These are phyloP conservation scores for Phytophthora palmivora DNA, from an alignment of 352 stramenopile genomes.

Conservation along the genomic window DNA sequence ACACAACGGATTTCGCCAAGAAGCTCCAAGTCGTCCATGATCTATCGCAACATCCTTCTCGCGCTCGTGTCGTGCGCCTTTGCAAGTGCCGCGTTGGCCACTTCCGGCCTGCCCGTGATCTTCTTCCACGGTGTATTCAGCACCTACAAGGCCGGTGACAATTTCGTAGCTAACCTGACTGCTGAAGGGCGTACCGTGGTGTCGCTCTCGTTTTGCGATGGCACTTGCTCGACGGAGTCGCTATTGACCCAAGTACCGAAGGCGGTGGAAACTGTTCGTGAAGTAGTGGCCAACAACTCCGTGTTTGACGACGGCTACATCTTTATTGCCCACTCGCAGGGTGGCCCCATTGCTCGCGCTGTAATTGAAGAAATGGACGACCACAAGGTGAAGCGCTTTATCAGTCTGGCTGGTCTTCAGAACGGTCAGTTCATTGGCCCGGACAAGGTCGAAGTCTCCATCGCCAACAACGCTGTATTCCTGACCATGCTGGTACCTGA, in stretches of 20 bases:
- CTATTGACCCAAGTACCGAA: slow-evolving; percentile 39
- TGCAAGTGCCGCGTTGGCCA: slow-evolving; percentile 3
- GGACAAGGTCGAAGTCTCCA: slow-evolving; percentile 29
- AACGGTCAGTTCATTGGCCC: too few relatives aligned
- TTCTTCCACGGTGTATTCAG: too few relatives aligned
- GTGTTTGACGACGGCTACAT: too few relatives aligned
- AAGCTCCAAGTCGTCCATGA: slow-evolving; percentile 14
- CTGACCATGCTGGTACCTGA: slow-evolving; percentile 30
- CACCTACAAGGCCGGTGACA: too few relatives aligned
- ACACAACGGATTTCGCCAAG: slow-evolving; percentile 33
- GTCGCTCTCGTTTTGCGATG: slow-evolving; percentile 39
- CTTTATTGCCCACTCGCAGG: too few relatives aligned
- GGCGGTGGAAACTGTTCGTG: slow-evolving; percentile 37
- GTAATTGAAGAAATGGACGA: too few relatives aligned
- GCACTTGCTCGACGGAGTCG: slow-evolving; percentile 26
- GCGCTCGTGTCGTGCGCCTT: slow-evolving; percentile 14
- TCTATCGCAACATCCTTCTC: slow-evolving; percentile 16
- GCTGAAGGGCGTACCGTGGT: slow-evolving; percentile 33
- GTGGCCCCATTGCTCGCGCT: too few relatives aligned
- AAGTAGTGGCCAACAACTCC: slow-evolving; percentile 26
- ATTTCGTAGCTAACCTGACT: slow-evolving; percentile 33
- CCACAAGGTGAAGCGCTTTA: too few relatives aligned
- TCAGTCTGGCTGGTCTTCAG: too few relatives aligned
- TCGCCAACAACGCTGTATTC: slow-evolving; percentile 6
- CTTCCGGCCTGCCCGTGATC: slow-evolving; percentile 37